Evolutionary conservation across 1,139 yeast species (phyloP), one percentile per base, ranked within the genome.

Genomic region (Sugiyamaella grinbergsii): DNA sequence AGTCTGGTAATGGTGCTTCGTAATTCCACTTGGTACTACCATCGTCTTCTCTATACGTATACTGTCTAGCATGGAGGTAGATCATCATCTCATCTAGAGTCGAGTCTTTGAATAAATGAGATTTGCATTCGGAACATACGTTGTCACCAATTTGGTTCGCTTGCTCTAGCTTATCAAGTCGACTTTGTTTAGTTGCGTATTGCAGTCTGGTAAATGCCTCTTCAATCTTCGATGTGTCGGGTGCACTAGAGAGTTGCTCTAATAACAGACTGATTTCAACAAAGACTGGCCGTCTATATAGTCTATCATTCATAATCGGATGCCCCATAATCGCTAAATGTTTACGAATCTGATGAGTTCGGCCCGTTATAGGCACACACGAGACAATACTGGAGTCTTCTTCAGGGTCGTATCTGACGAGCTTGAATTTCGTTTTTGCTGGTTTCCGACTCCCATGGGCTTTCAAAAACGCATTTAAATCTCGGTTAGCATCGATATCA

Each of bases 261-360:
- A 45, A 33, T 20, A 45, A 24, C 24, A 45, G 23, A 19, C 65
- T 60, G 0, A 71, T 68, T 0, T 93, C 93, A 91, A 95, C 86
- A 1, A 85, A 81, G 16, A 68, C 68, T 16, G 77, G 77, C 50
- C 83, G 82, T 1, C 81, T 71, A 59, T 93, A 93, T 1, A 93
- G 76, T 0, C 96, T 96, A 66, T 93, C 98, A 65, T 93, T 91
- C 22, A 94, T 95, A 46, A 93, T 91, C 0, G 98, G 96, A 60
- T 80, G 80, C 0, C 96, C 96, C 23, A 91, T 62, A 59, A 76
- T 83, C 65, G 91, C 96, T 52, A 93, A 70, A 70, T 93, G 98
- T 0, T 91, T 95, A 50, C 98, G 72, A 43, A 93, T 89, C 64
- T 93, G 98, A 66, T 93, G 98, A 0, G 97, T 88, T 60, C 98